A percentile compares a stretch with the other conserved stretches of the same genome.
Conservation (phyloP, 1,284 basidiomycete genomes). For the Sphagnurus paluster region DNA sequence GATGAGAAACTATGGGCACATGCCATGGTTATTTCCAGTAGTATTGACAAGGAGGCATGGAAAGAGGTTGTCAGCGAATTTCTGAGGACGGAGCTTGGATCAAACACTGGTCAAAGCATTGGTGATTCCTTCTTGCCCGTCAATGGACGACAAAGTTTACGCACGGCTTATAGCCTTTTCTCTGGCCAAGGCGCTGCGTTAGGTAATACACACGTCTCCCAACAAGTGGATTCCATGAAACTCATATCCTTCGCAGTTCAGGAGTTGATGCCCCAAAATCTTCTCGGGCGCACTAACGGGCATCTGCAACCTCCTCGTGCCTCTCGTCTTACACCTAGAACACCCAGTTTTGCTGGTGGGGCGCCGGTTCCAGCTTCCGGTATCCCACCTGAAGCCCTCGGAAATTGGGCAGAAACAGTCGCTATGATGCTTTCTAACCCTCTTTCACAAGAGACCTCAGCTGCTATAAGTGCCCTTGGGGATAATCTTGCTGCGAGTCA, state of each 20-base stretch:
- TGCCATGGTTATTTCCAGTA: slow-evolving; percentile 93
- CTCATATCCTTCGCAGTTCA: slow-evolving; percentile 54
- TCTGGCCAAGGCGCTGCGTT: slow-evolving; percentile 80
- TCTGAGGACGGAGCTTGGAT: slow-evolving; percentile 74
- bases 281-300: slow-evolving; percentile 40
- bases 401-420: slow-evolving; percentile 84
- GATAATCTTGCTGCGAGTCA: slow-evolving; percentile 76
- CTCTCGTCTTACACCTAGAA: slow-evolving; percentile 56
- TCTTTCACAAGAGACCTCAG: slow-evolving; percentile 60
- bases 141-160: slow-evolving; percentile 69
- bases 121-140: slow-evolving; percentile 21
- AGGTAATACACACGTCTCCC: slow-evolving; percentile 44
- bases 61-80: slow-evolving; percentile 90
- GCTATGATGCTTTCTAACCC: slow-evolving; percentile 84
- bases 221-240: slow-evolving; percentile 3
- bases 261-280: slow-evolving; percentile 67
- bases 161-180: slow-evolving; percentile 85
- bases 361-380: slow-evolving; percentile 36
- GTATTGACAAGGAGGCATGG: slow-evolving; percentile 93
- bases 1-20: slow-evolving; percentile 93
- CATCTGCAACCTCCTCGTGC: slow-evolving; percentile 42
- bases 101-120: slow-evolving; percentile 15
- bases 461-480: slow-evolving; percentile 86
- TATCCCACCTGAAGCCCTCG: slow-evolving; percentile 59
- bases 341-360: slow-evolving; percentile 59